These are phyloP conservation scores for Kodamaea nitidulidarum DNA, from an alignment of 805 yeast species.

Conservation along the genomic window DNA sequence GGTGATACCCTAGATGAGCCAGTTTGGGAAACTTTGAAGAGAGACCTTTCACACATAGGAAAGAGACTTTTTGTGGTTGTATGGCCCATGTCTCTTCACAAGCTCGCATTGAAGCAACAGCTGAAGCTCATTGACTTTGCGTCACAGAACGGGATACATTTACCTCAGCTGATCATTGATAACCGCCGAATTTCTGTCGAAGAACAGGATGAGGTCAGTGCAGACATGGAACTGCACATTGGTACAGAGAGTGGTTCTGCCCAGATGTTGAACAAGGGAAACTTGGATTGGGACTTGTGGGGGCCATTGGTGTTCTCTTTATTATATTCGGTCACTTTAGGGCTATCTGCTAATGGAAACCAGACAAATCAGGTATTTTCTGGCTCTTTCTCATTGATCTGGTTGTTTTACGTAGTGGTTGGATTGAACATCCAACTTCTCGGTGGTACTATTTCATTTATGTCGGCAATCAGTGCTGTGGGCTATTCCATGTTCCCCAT, in stretches of 20 bases:
- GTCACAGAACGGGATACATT: constrained; percentile 28
- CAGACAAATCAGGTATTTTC: constrained; percentile 55
- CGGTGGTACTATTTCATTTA: constrained; percentile 58
- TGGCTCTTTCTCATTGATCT: constrained; percentile 57
- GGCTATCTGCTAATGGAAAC: constrained; percentile 37
- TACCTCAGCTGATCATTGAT: constrained; percentile 32
- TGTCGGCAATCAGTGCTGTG: constrained; percentile 64
- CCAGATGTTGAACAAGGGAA: constrained; percentile 12
- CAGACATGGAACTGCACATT: constrained; percentile 18
- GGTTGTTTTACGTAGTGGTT: constrained; percentile 58
- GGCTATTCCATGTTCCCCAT: constrained; percentile 71
- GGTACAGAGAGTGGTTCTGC: constrained; percentile 14
- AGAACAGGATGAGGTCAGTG: constrained; percentile 13
- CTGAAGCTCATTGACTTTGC: constrained; percentile 33
- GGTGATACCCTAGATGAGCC: constrained; percentile 75
- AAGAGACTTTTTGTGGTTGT: constrained; percentile 36
- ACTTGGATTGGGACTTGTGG: constrained; percentile 62
- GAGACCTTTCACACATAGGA: constrained; percentile 36
- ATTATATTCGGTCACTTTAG: constrained; percentile 49
- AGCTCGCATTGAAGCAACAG: constrained; percentile 35
- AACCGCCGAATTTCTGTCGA: constrained; percentile 27
- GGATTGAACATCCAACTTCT: constrained; percentile 64
- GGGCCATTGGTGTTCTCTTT: constrained; percentile 67
- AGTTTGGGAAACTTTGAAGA: constrained; percentile 48
- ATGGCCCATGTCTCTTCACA: constrained; percentile 41